Evolutionary conservation across 2,329 filamentous ascomycete genomes (phyloP).

Genomic region (Knufia fluminis): DNA sequence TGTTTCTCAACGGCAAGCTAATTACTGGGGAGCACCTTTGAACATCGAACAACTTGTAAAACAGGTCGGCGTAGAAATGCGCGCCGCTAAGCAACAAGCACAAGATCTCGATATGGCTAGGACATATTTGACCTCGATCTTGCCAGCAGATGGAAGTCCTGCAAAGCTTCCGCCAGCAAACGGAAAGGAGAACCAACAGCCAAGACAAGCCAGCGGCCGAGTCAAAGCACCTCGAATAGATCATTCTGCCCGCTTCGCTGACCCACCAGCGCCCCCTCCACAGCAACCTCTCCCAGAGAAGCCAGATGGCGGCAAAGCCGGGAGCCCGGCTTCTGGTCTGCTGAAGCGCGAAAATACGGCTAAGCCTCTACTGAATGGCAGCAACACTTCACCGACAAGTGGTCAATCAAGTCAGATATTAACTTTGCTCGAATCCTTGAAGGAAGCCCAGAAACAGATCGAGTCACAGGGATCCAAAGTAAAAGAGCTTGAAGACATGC

Average conservation of each 20-base stretch:
- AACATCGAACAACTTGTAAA: slow-evolving; percentile 94
- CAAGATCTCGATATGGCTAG: slow-evolving; percentile 76
- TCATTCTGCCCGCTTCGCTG: slow-evolving; percentile 75
- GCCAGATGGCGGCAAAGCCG: slow-evolving; percentile 56
- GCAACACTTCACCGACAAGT: slow-evolving; percentile 36
- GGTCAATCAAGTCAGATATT: slow-evolving; percentile 65
- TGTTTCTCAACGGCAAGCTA: slow-evolving; percentile 62
- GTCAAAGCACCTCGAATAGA: slow-evolving; percentile 53
- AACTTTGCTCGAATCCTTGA: slow-evolving; percentile 74
- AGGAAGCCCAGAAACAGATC: slow-evolving; percentile 74
- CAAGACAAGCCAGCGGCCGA: slow-evolving; percentile 37
- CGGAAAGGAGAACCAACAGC: slow-evolving; percentile 36
- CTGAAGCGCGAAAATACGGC: slow-evolving; percentile 70
- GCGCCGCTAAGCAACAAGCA: slow-evolving; percentile 75
- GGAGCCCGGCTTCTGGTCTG: slow-evolving; percentile 46
- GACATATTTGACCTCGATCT: slow-evolving; percentile 67
- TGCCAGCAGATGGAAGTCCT: slow-evolving; percentile 57
- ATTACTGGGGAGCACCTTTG: slow-evolving; percentile 79
- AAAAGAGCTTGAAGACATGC: slow-evolving; percentile 67
- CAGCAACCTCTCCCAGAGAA: slow-evolving; percentile 91
- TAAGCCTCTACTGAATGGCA: slow-evolving; percentile 48
- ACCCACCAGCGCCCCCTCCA: slow-evolving; percentile 85
- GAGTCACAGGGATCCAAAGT: slow-evolving; percentile 73
- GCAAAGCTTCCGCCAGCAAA: slow-evolving; percentile 39
- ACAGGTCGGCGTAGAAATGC: slow-evolving; percentile 81